phyloP scores from a whole-genome alignment of 345 rosid species.

The Diplotaxis tenuifolia region DNA sequence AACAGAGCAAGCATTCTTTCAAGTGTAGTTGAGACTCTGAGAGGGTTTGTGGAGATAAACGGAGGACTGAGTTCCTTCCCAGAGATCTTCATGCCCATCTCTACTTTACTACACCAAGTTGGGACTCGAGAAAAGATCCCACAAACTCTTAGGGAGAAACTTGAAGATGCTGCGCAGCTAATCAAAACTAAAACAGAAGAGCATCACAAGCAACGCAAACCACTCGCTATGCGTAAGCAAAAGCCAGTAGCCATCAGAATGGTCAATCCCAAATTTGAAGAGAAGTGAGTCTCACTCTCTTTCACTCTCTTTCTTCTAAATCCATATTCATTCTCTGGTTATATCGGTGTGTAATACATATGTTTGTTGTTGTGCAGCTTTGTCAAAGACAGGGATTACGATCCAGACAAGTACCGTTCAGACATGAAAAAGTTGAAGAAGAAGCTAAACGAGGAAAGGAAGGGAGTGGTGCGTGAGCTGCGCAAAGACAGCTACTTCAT shows the following conservation, averaged over 20 bases:
- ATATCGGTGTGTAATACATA: conserved; percentile 14
- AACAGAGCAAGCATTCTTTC: conserved; percentile 68
- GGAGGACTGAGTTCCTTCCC: conserved; percentile 67
- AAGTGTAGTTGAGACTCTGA: conserved; percentile 59
- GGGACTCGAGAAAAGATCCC: conserved; percentile 56
- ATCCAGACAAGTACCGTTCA: conserved; percentile 76
- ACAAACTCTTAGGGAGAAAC: conserved; percentile 48
- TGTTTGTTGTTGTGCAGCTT: conserved; percentile 58
- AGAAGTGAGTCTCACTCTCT: conserved; percentile 42
- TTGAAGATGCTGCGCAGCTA: conserved; percentile 47
- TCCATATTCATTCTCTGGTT: not conserved
- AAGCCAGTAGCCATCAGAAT: conserved; percentile 72
- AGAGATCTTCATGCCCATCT: conserved; percentile 67
- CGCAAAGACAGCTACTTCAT: conserved; percentile 60
- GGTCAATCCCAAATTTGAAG: conserved; percentile 81
- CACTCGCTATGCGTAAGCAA: conserved; percentile 74
- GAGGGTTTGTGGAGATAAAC: conserved; percentile 56
- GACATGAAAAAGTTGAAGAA: conserved; percentile 68
- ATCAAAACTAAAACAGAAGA: conserved; percentile 57
- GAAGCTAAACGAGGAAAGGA: conserved; percentile 53
- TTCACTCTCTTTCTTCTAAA: not conserved
- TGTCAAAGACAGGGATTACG: conserved; percentile 84
- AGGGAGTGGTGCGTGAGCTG: conserved; percentile 79
- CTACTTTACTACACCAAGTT: conserved; percentile 51
- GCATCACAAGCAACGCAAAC: conserved; percentile 50